Evolutionary conservation across 441 rosid species (phyloP), one percentile per base, ranked within the genome.

Genomic region (Erysimum pusillum): DNA sequence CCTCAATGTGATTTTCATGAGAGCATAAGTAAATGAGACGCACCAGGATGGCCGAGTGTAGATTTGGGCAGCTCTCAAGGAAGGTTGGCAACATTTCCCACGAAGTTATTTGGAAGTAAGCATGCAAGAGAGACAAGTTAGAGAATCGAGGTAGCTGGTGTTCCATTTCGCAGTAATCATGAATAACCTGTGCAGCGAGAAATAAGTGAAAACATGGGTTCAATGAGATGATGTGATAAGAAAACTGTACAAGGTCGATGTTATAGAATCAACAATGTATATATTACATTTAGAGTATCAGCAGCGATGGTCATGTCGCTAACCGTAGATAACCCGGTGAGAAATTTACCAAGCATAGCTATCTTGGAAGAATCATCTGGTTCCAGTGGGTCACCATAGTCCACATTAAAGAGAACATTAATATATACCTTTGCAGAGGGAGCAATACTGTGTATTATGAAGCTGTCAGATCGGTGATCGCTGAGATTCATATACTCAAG

Each of bases 391-490:
- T 70, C 74, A 39, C 0, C 0, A 25, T 68, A 68, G 7, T 68
- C 62, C 9, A 67, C 35, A 51, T 52, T 36, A 20, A 69, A 54
- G 53, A n/a, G 31, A 41, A 70, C 41, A 42, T 56, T 28, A 41
- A 70, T 54, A 8, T 70, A 44, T 56, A 58, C 63, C 20, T 57
- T 57, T 18, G 62, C 34, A 42, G 6, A 39, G 10, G 65, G 39
- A 44, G 65, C 65, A 62, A 62, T 39, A 12, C 2, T 62, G 18
- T 62, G 67, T 62, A 63, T 63, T 22, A 63, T 2, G 9, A 45
- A 59, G 22, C 13, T 70, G 15, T 70, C 56, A 57, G 74, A 57
- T 45, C 4, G 20, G 41, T 57, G 44, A 70, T 58, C 74, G 2
- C 51, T n/a, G 34, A 57, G 66, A 28, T 1, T 57, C 56, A 70